Evolutionary conservation across 345 rosid genomes (phyloP).

Genomic region (Eucalyptus caleyi): DNA sequence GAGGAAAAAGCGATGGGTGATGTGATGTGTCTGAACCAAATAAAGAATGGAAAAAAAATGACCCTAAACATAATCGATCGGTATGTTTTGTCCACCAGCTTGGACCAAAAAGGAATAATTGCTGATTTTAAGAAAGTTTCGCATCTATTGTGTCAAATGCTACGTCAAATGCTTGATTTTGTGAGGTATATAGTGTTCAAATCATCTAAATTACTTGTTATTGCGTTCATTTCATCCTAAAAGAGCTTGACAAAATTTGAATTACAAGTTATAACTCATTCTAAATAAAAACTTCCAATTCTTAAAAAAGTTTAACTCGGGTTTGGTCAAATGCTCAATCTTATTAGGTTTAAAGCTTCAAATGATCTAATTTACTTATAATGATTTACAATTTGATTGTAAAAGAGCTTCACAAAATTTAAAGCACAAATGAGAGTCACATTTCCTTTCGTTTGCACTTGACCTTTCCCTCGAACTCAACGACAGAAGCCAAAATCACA

Average conservation of each 20-base stretch:
- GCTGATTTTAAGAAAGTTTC: not conserved
- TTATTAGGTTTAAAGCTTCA: not conserved
- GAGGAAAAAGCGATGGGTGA: not conserved
- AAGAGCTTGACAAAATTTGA: not conserved
- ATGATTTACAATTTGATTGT: not conserved
- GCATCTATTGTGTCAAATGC: not conserved
- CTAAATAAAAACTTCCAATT: not conserved
- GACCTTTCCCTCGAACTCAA: not conserved
- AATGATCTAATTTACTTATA: not conserved
- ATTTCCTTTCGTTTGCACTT: not conserved
- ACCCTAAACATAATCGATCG: not conserved
- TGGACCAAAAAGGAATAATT: not conserved
- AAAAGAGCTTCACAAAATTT: not conserved
- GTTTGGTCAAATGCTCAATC: not conserved
- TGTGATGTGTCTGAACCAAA: not conserved
- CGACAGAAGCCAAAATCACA: not conserved
- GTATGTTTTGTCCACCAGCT: not conserved
- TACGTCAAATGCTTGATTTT: not conserved
- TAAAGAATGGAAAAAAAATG: not conserved
- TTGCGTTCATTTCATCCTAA: not conserved
- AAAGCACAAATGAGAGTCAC: not conserved
- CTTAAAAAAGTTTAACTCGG: fast-evolving
- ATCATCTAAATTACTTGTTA: not conserved
- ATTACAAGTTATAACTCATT: not conserved
- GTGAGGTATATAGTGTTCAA: not conserved